These are phyloP conservation scores for Syzygium malaccense DNA, from an alignment of 441 rosid species.

Conservation along the genomic window DNA sequence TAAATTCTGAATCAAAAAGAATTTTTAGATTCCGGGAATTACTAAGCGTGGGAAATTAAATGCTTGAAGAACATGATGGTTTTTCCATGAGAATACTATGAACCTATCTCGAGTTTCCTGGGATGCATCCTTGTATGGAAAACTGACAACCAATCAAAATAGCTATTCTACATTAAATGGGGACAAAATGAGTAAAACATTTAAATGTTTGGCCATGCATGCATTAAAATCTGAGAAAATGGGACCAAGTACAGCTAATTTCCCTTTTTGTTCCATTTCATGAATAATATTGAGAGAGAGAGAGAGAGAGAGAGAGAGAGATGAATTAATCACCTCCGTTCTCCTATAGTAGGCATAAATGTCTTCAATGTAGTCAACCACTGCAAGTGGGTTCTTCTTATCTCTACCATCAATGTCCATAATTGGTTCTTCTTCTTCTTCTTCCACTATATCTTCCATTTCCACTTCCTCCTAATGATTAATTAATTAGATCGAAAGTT, in stretches of 20 bases:
- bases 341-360: slow-evolving; percentile 11
- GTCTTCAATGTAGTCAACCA: slow-evolving; percentile 16
- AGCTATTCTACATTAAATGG: background rate
- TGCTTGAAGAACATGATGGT: background rate
- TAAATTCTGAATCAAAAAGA: background rate
- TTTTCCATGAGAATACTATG: background rate
- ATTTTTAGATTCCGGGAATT: background rate
- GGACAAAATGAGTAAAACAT: background rate
- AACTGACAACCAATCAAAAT: background rate
- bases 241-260: background rate
- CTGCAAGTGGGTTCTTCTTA: slow-evolving; percentile 16
- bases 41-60: background rate
- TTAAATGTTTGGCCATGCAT: background rate
- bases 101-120: background rate
- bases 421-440: background rate
- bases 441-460: slow-evolving; percentile 9
- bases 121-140: background rate
- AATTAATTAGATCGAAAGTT: background rate
- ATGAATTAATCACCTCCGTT: slow-evolving; percentile 3
- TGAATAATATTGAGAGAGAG: background rate
- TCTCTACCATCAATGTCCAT: slow-evolving; percentile 16
- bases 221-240: background rate
- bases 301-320: background rate
- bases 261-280: background rate
- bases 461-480: slow-evolving; percentile 8